phyloP scores from a whole-genome alignment of 805 yeast genomes.

The Yarrowia sp. region DNA sequence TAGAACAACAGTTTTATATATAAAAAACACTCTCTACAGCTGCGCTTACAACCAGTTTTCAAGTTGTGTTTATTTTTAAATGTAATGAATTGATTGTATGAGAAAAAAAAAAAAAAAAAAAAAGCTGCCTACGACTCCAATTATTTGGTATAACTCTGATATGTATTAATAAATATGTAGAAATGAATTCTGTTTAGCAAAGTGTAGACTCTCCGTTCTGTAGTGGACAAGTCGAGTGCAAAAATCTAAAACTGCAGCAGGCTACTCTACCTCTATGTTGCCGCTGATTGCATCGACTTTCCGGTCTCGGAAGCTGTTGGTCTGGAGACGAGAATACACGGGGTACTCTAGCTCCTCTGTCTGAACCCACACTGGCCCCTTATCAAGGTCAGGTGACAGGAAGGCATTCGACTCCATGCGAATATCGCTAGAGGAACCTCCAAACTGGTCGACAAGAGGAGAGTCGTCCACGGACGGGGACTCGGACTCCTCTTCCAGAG shows the following conservation, averaged over 20 bases:
- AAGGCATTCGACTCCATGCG: constrained; percentile 2
- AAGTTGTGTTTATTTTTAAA: no score
- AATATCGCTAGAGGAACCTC: neutral
- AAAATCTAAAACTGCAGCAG: neutral
- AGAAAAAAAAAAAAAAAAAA: no score
- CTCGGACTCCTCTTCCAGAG: constrained; percentile 3
- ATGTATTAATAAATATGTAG: constrained; percentile 11
- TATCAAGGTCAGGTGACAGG: neutral
- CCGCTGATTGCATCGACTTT: neutral
- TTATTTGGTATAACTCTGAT: neutral
- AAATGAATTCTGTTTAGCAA: constrained; percentile 6
- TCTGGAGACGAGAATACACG: neutral
- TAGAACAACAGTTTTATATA: no score
- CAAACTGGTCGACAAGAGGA: constrained; percentile 6
- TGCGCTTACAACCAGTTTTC: no score
- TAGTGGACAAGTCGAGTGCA: neutral
- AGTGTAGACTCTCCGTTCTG: constrained; percentile 18
- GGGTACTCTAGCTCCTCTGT: constrained; percentile 1
- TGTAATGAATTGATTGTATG: no score
- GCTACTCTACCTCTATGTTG: constrained; percentile 22
- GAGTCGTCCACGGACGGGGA: constrained; percentile 1
- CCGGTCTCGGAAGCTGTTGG: constrained; percentile 20
- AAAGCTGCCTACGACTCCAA: no score
- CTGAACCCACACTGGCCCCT: neutral
- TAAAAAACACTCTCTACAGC: no score